phyloP scores from a whole-genome alignment of 2,329 filamentous ascomycete species.

The Phyllachora maydis region DNA sequence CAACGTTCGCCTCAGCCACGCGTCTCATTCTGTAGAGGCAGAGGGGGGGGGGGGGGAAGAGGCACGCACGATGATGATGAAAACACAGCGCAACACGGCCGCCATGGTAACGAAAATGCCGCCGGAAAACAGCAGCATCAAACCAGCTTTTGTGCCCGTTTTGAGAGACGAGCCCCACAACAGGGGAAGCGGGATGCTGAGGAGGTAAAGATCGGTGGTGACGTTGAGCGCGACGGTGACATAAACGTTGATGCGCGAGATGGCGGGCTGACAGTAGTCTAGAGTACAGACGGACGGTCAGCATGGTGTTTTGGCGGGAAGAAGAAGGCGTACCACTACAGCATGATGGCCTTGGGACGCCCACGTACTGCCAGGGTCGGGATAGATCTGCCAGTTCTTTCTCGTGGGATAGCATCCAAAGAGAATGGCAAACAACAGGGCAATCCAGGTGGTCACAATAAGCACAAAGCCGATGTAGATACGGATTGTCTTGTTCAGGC shows the following conservation, averaged over 20 bases:
- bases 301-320: slow-evolving; percentile 2
- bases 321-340: slow-evolving; percentile 2
- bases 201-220: slow-evolving; percentile 29
- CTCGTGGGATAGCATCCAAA: slow-evolving; percentile 23
- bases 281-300: too few species aligned
- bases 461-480: slow-evolving; percentile 23
- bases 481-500: slow-evolving; percentile 8
- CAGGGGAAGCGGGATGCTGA: slow-evolving; percentile 28
- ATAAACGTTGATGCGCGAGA: slow-evolving; percentile 23
- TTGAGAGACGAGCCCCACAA: slow-evolving; percentile 12
- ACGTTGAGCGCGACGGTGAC: slow-evolving; percentile 26
- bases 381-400: slow-evolving; percentile 32
- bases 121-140: slow-evolving; percentile 12
- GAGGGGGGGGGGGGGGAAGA: neutral
- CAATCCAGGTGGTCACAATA: slow-evolving; percentile 21
- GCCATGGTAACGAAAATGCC: slow-evolving; percentile 15
- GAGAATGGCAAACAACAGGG: slow-evolving; percentile 21
- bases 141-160: slow-evolving; percentile 12
- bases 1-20: too few species aligned
- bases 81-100: slow-evolving; percentile 12
- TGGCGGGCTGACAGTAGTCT: slow-evolving; percentile 23
- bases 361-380: slow-evolving; percentile 26
- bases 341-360: slow-evolving; percentile 1
- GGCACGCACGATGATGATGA: slow-evolving; percentile 11
- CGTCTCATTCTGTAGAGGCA: slow-evolving; percentile 1